phyloP scores from a whole-genome alignment of 179 eudicot genomes.

The Silene coronaria region DNA sequence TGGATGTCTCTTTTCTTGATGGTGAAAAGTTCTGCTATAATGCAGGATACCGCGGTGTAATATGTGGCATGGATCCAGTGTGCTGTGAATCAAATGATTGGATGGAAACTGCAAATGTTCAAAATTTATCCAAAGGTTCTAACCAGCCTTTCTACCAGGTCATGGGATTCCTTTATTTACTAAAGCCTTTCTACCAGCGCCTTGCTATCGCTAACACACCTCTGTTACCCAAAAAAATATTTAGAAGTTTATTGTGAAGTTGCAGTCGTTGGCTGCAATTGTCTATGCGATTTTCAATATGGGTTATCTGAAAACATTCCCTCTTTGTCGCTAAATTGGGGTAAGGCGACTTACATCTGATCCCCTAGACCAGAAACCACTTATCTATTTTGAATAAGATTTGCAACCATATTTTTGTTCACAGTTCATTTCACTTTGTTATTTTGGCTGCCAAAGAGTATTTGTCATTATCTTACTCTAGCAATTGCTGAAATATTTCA shows the following conservation, averaged over 20 bases:
- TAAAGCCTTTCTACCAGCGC: neutral
- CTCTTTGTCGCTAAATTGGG: too few relatives aligned
- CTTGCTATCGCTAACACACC: neutral
- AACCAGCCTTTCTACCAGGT: conserved; percentile 97
- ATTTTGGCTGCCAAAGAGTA: neutral
- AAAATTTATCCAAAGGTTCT: conserved; percentile 65
- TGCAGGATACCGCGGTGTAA: conserved; percentile 77
- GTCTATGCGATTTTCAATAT: too few relatives aligned
- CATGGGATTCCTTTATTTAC: neutral
- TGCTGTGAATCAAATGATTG: conserved; percentile 89
- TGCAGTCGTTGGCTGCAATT: neutral
- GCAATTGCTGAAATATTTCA: neutral
- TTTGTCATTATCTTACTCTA: neutral
- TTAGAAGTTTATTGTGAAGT: neutral
- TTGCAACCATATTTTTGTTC: neutral
- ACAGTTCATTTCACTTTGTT: neutral
- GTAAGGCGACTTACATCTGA: too few relatives aligned
- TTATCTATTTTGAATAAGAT: neutral
- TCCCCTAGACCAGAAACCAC: neutral
- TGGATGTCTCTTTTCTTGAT: neutral
- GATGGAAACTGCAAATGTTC: conserved; percentile 75
- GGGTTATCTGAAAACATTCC: neutral
- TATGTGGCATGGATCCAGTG: conserved; percentile 98
- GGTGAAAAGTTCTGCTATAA: neutral
- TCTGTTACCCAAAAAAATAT: neutral